Evolutionary conservation across 495 filamentous ascomycete species (phyloP), one percentile per base, ranked within the genome.

Genomic region (Glonium stellatum): DNA sequence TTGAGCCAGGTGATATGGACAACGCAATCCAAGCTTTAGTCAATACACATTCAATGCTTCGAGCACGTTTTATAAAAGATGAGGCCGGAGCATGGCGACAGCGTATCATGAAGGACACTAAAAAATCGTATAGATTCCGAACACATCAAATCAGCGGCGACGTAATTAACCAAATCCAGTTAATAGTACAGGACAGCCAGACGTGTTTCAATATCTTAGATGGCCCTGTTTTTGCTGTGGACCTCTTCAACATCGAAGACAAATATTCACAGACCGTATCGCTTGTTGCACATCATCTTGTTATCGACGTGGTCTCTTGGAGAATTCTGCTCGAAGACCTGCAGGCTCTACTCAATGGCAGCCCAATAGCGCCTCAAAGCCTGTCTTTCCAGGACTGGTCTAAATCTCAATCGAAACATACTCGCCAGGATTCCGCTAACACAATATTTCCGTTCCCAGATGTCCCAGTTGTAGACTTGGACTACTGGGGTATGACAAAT

Each of bases 221-320:
- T 11, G 39, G 39, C 1, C 39, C 39, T 11, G 39, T 44, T 2
- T 44, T 44, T 44, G 18, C 12, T 2, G 39, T 11, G 4, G 18
- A 13, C 13, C 1, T 15, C 3, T 15, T 44, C 18, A 18, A 44
- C 4, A 4, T 13, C 1, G 47, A 2, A 4, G 23, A 12, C 25
- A 60, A n/a, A 55, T 31, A 34, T 27, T 21, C 63, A 62, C n/a
- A n/a, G n/a, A 22, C 42, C 59, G 31, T 52, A 67, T 31, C 49
- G 46, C 25, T 54, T 69, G 52, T 62, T 19, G 61, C 58, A 3
- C 67, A 69, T 27, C 67, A 69, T 58, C 61, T 69, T 23, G 60
- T 67, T 0, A 56, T 69, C 46, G 67, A 69, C 49, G 57, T 67
- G 5, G 67, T 69, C 8, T 67, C 64, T 1, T 69, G 67, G 67